Evolutionary conservation across 2,329 filamentous ascomycete genomes (phyloP).

Genomic region (Biscogniauxia sp.): DNA sequence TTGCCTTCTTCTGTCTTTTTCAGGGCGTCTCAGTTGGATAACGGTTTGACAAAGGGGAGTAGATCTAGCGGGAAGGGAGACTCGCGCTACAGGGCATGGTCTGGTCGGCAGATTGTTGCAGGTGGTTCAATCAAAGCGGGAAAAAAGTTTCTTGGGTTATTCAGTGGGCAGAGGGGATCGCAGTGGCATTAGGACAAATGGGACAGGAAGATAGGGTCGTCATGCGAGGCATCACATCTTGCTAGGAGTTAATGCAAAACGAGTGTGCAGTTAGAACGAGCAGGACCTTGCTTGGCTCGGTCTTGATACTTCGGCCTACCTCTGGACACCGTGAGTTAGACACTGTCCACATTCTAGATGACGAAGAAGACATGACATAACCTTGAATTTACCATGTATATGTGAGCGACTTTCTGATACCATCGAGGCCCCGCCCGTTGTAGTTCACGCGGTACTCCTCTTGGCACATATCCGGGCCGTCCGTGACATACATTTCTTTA

Average conservation of each 20-base stretch:
- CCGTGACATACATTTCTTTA: neutral
- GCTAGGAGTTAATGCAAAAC: neutral
- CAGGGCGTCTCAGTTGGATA: neutral
- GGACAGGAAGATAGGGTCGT: neutral
- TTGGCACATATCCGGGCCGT: neutral
- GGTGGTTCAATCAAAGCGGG: neutral
- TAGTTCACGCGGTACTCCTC: neutral
- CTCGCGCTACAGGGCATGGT: neutral
- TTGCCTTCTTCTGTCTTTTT: neutral
- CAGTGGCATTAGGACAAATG: neutral
- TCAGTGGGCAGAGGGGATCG: neutral
- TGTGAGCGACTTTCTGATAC: neutral
- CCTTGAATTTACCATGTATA: neutral
- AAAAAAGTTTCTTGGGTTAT: neutral
- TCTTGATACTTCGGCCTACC: neutral
- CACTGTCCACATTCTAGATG: neutral
- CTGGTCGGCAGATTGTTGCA: neutral
- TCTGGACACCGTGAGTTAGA: neutral
- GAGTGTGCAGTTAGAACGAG: neutral
- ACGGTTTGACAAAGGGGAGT: neutral
- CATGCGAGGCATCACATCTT: neutral
- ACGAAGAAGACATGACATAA: neutral
- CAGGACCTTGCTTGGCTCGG: neutral
- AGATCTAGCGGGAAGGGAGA: neutral
- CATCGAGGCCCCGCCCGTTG: neutral